These are phyloP conservation scores for Thamnidium elegans DNA, from an alignment of 192 early-diverging fungal genomes.

Conservation along the genomic window DNA sequence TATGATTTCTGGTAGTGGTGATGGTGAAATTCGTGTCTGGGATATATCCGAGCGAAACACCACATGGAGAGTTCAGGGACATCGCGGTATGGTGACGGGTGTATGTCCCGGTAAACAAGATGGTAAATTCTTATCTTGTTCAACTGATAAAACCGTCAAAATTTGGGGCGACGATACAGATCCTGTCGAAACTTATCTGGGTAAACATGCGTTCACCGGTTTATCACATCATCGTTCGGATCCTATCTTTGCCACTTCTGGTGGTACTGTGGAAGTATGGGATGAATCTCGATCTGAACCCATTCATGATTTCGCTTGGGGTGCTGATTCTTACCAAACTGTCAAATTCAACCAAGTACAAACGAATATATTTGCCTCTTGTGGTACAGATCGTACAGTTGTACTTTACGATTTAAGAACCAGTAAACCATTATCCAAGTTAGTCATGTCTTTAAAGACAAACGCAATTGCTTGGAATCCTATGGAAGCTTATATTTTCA, in stretches of 20 bases:
- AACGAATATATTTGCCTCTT: constrained; percentile 86
- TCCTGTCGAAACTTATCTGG: constrained; percentile 74
- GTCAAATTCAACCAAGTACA: constrained; percentile 98
- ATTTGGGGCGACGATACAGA: constrained; percentile 72
- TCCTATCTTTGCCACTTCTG: constrained; percentile 85
- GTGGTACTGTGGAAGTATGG: constrained; percentile 89
- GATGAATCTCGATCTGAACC: constrained; percentile 87
- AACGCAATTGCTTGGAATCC: constrained; percentile 99
- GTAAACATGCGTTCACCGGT: constrained; percentile 76
- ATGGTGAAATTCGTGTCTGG: constrained; percentile 96
- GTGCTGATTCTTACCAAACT: constrained; percentile 89
- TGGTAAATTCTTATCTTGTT: constrained; percentile 83
- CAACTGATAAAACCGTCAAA: constrained; percentile 91
- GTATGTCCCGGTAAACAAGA: constrained; percentile 67
- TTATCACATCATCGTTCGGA: constrained; percentile 89
- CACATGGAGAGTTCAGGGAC: constrained; percentile 72
- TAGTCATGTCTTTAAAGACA: constrained; percentile 73
- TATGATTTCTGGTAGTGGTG: constrained; percentile 87
- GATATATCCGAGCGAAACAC: constrained; percentile 73
- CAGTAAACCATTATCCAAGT: constrained; percentile 80
- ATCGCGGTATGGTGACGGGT: constrained; percentile 87
- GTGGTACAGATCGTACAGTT: constrained; percentile 92
- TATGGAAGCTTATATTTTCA: constrained; percentile 97
- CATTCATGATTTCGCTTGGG: constrained; percentile 83
- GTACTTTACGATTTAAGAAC: constrained; percentile 94